Base-by-base conservation (phyloP, 2,329 filamentous ascomycete species). In the Aspergillus unguis region DNA sequence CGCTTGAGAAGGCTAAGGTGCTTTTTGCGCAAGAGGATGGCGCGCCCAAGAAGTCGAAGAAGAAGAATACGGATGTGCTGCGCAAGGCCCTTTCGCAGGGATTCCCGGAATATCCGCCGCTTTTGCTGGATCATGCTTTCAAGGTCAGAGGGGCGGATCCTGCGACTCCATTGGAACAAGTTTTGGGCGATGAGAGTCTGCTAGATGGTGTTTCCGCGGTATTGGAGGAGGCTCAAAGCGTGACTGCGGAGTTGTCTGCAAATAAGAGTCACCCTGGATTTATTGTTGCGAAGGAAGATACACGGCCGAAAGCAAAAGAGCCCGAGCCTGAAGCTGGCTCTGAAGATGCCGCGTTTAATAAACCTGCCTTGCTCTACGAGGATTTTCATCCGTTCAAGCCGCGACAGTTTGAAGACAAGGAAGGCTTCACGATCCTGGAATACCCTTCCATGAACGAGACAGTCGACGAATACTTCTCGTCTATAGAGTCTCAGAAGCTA, bases 391-490 rank as follows among this genome's bases (percentile, higher is more conserved):
- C 94, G 0, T 97, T 97, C 69, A 77, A 87, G 36, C 94, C 94
- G 0, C 77, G 80, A 25, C 92, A 97, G 61, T 88, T 95, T 56
- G 83, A 85, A 56, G 77, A 81, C 5, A 84, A 91, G 51, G 75
- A 84, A 0, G 74, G 78, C 0, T 81, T 86, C 26, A 81, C 83
- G 3, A 83, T 95, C 11, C 66, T 97, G 9, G 83, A 89, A 49
- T 91, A 92, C 59, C 81, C 90, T 5, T 87, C 85, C 7, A 97
- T 95, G 77, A 96, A 96, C 70, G 88, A 87, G 65, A 94, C 91
- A 0, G 91, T 96, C 0, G 94, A 99, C 66, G 90, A 96, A 61
- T 99, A 96, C 75, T 97, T 95, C 70, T 97, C 94, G 0, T 97
- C 92, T 0, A 83, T 97, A 27, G 94, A 99, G 72, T 90, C 92